Percentiles rank a stretch among this genome's conserved stretches.
Conservation (phyloP, 495 filamentous ascomycete species). For the Penicillium canescens region DNA sequence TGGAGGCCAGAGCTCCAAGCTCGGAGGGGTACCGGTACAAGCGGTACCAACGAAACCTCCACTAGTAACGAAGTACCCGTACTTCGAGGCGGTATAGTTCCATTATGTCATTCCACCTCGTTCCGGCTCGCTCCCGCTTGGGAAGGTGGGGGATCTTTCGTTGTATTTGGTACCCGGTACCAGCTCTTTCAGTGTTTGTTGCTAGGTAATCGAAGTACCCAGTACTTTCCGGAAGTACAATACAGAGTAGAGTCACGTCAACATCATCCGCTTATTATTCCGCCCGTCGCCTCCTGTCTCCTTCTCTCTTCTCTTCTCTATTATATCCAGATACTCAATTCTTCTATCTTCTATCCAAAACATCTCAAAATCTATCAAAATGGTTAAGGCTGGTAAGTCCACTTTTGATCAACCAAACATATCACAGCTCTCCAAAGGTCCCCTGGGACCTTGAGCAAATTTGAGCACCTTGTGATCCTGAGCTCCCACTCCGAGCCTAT, state of each 20-base stretch:
- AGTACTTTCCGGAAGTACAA: slow-evolving; percentile 1
- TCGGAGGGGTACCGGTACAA: not conserved
- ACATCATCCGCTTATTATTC: slow-evolving; percentile 36
- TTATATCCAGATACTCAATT: slow-evolving; percentile 5
- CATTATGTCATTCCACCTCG: slow-evolving; percentile 34
- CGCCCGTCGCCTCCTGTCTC: slow-evolving; percentile 13
- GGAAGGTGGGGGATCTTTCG: slow-evolving; percentile 33
- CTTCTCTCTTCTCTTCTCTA: slow-evolving; percentile 12
- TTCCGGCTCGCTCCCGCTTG: slow-evolving; percentile 25
- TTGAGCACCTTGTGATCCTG: slow-evolving; percentile 52
- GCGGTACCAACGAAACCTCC: not conserved
- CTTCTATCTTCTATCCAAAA: slow-evolving; percentile 12
- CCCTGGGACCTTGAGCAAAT: slow-evolving; percentile 51
- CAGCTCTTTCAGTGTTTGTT: not conserved
- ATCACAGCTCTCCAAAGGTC: slow-evolving; percentile 33
- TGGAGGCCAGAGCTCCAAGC: not conserved
- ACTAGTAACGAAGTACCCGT: not conserved
- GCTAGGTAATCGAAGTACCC: not conserved
- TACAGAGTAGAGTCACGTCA: slow-evolving; percentile 25
- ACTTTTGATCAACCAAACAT: slow-evolving; percentile 12
- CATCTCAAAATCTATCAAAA: slow-evolving; percentile 57
- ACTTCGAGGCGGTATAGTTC: not conserved
- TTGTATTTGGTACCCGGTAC: slow-evolving; percentile 14
- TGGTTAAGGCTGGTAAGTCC: slow-evolving; percentile 92
- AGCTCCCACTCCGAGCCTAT: slow-evolving; percentile 28